Conservation (phyloP, 768 basidiomycete genomes). For the Leucosporidium creatinivorum region DNA sequence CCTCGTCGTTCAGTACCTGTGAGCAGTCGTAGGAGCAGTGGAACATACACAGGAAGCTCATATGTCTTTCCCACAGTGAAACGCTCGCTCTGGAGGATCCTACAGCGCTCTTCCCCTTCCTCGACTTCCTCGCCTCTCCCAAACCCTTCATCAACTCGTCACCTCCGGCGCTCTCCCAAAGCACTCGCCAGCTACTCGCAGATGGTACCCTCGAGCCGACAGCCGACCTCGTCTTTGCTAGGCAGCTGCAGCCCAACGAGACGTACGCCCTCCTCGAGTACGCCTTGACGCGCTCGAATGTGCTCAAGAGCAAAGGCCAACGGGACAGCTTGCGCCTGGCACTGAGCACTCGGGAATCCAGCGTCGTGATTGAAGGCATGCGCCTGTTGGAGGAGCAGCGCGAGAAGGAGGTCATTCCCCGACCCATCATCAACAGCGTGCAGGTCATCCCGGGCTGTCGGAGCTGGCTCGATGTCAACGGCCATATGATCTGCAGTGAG, state of each 20-base stretch:
- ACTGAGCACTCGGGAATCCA: slow-evolving; percentile 49
- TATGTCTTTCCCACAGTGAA: slow-evolving; percentile 54
- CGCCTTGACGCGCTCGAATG: not conserved
- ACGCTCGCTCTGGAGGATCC: slow-evolving; percentile 67
- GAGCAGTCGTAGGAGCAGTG: not conserved
- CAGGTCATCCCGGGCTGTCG: slow-evolving; percentile 29
- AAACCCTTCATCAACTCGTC: slow-evolving; percentile 13
- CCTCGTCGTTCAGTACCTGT: slow-evolving; percentile 60
- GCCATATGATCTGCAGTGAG: slow-evolving; percentile 48
- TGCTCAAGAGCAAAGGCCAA: not conserved
- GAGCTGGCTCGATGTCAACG: slow-evolving; percentile 36
- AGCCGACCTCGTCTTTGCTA: slow-evolving; percentile 44
- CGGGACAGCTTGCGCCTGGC: slow-evolving; percentile 51
- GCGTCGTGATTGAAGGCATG: slow-evolving; percentile 33
- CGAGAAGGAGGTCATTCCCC: not conserved
- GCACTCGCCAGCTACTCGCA: slow-evolving; percentile 1
- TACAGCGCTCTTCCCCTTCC: slow-evolving; percentile 64
- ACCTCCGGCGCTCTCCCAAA: slow-evolving; percentile 13
- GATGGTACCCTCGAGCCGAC: not conserved
- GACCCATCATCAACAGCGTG: not conserved
- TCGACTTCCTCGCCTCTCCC: slow-evolving; percentile 54
- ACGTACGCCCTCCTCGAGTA: slow-evolving; percentile 45
- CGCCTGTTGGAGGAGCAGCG: slow-evolving; percentile 14
- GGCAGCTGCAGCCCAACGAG: slow-evolving; percentile 36
- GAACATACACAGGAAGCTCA: not conserved